Base-by-base conservation (phyloP, 495 filamentous ascomycete genomes). In the Cercophora samala region DNA sequence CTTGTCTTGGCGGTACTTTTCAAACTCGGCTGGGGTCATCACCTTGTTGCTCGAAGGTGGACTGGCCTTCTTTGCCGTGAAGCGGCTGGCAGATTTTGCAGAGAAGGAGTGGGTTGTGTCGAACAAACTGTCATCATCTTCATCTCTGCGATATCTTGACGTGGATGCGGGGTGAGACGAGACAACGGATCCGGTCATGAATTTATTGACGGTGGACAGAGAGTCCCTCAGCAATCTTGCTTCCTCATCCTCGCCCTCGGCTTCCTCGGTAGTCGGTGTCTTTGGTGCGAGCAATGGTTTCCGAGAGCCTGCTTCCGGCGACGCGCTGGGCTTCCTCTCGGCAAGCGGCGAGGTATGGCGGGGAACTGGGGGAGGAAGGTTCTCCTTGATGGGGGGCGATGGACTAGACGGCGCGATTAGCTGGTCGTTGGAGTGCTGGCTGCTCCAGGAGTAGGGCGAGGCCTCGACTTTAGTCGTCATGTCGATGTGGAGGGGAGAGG, bases 21-120 rank as follows among this genome's bases (percentile, higher is more conserved):
- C 92, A 68, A 94, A 96, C 74, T 97, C 90, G 24, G 88, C 91
- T 18, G 89, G 90, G 1, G 92, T 96, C 92, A 97, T 96, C 53
- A 95, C 86, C 73, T 93, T 95, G 74, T 88, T 89, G 21, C 67
- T 74, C 37, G 78, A 80, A 24, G 61, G 66, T 4, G 79, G 75
- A 22, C 74, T 81, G 5, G 80, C 79, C 52, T 80, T 63, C 11
- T 68, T 75, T 46, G 79, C 75, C 53, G 75, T 69, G 52, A 74
- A 77, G 56, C 76, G 75, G 53, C 73, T 80, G 13, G 83, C 84
- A 67, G 89, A 75, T 64, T 81, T 83, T n/a, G 84, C 83, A 53
- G 85, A 80, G 18, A 82, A 85, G 19, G 82, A 83, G 63, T 87
- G 81, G 23, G 78, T 81, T 15, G 77, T 74, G 65, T 86, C 85